phyloP scores from a whole-genome alignment of 768 basidiomycete genomes.

The Leccinum imitatum region DNA sequence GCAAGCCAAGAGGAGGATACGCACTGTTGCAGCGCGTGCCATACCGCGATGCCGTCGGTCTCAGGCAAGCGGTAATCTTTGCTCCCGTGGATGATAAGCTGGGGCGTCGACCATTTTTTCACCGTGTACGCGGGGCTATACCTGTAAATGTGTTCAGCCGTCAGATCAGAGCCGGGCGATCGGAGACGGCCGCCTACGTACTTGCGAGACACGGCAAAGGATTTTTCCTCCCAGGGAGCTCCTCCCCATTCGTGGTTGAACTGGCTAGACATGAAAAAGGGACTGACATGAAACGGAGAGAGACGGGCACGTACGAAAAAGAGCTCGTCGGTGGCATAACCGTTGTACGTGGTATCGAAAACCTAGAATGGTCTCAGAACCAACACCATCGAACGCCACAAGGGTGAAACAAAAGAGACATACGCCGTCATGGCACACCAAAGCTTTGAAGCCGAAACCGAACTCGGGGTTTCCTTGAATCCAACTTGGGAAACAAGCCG shows the following conservation, averaged over 20 bases:
- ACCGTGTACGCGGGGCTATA: conserved; percentile 83
- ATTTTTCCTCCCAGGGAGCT: conserved; percentile 68
- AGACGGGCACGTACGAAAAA: conserved; percentile 65
- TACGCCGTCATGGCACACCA: conserved; percentile 92
- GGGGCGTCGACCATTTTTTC: conserved; percentile 81
- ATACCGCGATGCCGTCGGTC: conserved; percentile 78
- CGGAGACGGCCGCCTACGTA: conserved; percentile 29
- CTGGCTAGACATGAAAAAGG: conserved; percentile 36
- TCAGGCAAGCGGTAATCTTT: conserved; percentile 89
- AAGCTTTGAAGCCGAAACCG: conserved; percentile 85
- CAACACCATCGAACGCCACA: neutral
- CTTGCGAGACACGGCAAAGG: conserved; percentile 56
- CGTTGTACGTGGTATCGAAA: conserved; percentile 76
- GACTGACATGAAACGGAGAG: neutral
- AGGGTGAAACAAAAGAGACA: conserved; percentile 15
- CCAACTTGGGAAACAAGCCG: conserved; percentile 55
- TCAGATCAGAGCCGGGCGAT: neutral
- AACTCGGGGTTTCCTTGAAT: conserved; percentile 93
- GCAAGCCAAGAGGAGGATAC: conserved; percentile 28
- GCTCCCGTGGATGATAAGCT: conserved; percentile 81
- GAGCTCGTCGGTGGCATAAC: conserved; percentile 89
- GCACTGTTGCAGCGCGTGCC: conserved; percentile 83
- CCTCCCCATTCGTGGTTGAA: conserved; percentile 89
- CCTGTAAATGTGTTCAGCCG: conserved; percentile 31
- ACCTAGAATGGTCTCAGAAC: conserved; percentile 39